phyloP scores from a whole-genome alignment of 208 protist genomes.

The Wallacemonas rigidus region DNA sequence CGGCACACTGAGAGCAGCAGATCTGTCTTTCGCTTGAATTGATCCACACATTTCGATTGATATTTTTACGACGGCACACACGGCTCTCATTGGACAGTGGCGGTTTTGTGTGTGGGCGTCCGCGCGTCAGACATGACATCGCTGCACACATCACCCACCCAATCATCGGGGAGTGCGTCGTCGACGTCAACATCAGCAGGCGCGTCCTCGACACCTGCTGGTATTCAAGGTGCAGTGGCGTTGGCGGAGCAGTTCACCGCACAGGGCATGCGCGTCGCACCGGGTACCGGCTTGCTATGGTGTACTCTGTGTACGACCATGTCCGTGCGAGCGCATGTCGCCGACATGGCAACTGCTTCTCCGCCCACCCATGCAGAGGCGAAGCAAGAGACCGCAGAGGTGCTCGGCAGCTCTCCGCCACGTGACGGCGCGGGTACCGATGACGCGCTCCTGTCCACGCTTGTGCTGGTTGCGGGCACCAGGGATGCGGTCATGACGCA shows the following conservation, averaged over 20 bases:
- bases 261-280: slow-evolving; percentile 39
- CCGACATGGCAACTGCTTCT: background rate
- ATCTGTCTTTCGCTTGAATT: too few species aligned
- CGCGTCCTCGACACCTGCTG: background rate
- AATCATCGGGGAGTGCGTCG: background rate
- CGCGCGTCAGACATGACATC: too few species aligned
- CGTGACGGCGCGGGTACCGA: background rate
- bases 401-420: background rate
- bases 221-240: background rate
- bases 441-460: slow-evolving; percentile 11
- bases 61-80: too few species aligned
- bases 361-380: background rate
- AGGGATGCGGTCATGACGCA: slow-evolving; percentile 43
- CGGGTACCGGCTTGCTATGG: slow-evolving; percentile 24
- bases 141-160: too few species aligned
- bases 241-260: slow-evolving; percentile 35
- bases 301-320: slow-evolving; percentile 39
- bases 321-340: background rate
- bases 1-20: too few species aligned
- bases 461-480: slow-evolving; percentile 28
- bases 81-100: too few species aligned
- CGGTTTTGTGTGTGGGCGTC: too few species aligned
- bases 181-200: background rate
- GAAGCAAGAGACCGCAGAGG: too few species aligned
- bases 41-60: too few species aligned